Evolutionary conservation across 129 eudicot species (phyloP).

Genomic region (Centrapalus pauciflorus): DNA sequence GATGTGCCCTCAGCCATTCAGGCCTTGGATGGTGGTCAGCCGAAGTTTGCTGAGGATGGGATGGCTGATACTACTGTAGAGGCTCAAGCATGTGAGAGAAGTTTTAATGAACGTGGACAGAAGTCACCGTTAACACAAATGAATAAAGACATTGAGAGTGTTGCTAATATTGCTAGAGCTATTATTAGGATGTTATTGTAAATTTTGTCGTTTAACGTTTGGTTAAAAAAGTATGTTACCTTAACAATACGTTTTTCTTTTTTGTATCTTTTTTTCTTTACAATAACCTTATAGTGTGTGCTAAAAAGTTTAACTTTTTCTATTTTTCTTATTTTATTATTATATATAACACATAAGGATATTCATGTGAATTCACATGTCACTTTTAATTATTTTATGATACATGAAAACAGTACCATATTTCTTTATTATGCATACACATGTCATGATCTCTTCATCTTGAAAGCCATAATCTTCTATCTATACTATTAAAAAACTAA

Average conservation of each 20-base stretch:
- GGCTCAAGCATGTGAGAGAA: slow-evolving; percentile 39
- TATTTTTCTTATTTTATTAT: background rate
- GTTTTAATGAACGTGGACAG: slow-evolving; percentile 23
- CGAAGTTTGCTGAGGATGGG: slow-evolving; percentile 57
- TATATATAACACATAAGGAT: background rate
- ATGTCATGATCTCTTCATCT: too few species aligned
- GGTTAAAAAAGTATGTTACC: background rate
- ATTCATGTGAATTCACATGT: too few species aligned
- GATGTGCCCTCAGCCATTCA: slow-evolving; percentile 41
- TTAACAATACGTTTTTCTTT: background rate
- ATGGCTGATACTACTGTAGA: slow-evolving; percentile 53
- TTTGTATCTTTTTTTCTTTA: background rate
- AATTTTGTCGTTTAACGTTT: background rate
- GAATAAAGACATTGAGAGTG: slow-evolving; percentile 31
- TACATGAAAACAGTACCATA: too few species aligned
- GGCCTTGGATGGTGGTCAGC: slow-evolving; percentile 44
- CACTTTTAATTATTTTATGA: too few species aligned
- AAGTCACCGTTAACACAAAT: slow-evolving; percentile 28
- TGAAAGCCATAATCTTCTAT: too few species aligned
- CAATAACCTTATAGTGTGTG: background rate
- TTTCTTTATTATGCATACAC: too few species aligned
- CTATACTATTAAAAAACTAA: too few species aligned
- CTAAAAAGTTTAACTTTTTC: background rate
- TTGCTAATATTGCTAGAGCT: slow-evolving; percentile 42
- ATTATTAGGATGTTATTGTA: slow-evolving; percentile 40